A percentile compares a stretch with the other conserved stretches of the same genome.
Conservation (phyloP, 2,329 filamentous ascomycete species). For the Thermoascus crustaceus region DNA sequence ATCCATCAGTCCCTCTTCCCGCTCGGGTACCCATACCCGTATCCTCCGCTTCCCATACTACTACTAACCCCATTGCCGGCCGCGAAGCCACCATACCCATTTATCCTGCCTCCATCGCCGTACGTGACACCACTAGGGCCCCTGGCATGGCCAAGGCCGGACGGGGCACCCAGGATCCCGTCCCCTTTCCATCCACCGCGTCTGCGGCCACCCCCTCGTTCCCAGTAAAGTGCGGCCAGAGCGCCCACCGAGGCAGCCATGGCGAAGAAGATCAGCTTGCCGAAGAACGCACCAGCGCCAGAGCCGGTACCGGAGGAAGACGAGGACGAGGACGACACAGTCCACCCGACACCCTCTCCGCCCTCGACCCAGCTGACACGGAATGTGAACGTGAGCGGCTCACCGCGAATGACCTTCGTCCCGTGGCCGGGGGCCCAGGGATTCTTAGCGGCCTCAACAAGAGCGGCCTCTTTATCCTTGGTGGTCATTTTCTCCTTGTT, state of each 20-base stretch:
- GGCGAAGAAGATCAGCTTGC: conserved; percentile 26
- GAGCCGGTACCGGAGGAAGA: conserved; percentile 2
- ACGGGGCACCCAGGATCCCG: conserved; percentile 42
- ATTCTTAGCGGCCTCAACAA: conserved; percentile 36
- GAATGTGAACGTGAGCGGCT: conserved; percentile 69
- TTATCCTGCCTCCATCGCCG: conserved; percentile 44
- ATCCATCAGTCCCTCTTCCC: conserved; percentile 36
- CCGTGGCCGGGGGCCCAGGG: conserved; percentile 42
- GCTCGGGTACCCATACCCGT: conserved; percentile 30
- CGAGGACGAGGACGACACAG: conserved; percentile 11
- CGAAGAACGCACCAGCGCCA: conserved; percentile 17
- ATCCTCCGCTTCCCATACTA: conserved; percentile 13
- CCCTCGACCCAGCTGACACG: conserved; percentile 65
- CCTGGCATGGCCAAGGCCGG: conserved; percentile 32
- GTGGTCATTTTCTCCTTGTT: conserved; percentile 7
- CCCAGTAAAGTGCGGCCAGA: conserved; percentile 29
- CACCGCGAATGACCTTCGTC: conserved; percentile 72
- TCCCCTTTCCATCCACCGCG: conserved; percentile 30
- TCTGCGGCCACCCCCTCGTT: conserved; percentile 19
- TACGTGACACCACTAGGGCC: conserved; percentile 47
- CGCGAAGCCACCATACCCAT: conserved; percentile 51
- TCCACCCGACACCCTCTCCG: conserved; percentile 30
- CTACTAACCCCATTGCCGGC: conserved; percentile 21
- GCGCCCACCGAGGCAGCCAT: conserved; percentile 29
- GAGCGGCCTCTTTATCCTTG: conserved; percentile 38